Evolutionary conservation across 2,329 filamentous ascomycete genomes (phyloP).

Genomic region (Penicillium sp.): DNA sequence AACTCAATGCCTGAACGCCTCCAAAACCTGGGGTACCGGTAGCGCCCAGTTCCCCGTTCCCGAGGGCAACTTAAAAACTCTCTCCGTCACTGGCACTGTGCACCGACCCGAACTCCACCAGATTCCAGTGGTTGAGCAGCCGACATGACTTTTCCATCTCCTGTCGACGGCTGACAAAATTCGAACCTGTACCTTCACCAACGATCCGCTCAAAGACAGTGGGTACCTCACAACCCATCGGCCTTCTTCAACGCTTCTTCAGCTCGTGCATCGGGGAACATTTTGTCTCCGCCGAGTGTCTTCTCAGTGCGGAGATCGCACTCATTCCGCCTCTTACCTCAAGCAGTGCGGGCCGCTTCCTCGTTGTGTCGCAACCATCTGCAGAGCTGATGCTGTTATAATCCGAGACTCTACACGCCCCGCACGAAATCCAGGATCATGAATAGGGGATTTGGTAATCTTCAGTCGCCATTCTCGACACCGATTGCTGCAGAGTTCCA

Average conservation of each 20-base stretch:
- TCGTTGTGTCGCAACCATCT: constrained; percentile 9
- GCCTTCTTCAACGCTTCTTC: not conserved
- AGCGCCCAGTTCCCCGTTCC: constrained; percentile 14
- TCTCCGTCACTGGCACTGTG: constrained; percentile 5
- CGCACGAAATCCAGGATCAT: constrained; percentile 20
- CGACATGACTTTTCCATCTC: constrained; percentile 4
- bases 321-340: constrained; percentile 5
- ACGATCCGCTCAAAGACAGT: no score
- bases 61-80: constrained; percentile 19
- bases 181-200: no score
- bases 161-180: constrained; percentile 3
- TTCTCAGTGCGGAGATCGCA: constrained; percentile 16
- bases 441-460: constrained; percentile 23
- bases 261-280: constrained; percentile 11
- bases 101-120: constrained; percentile 15
- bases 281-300: constrained; percentile 10
- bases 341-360: constrained; percentile 10
- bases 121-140: constrained; percentile 12
- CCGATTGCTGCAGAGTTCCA: constrained; percentile 17
- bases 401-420: constrained; percentile 1
- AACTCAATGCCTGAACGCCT: not conserved
- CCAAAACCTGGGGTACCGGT: constrained; percentile 14
- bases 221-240: no score
- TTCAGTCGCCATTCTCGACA: constrained; percentile 18
- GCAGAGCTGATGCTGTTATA: constrained; percentile 6